Evolutionary conservation across 768 basidiomycete species (phyloP), one percentile per base, ranked within the genome.

Genomic region (Hygrocybe punicea): DNA sequence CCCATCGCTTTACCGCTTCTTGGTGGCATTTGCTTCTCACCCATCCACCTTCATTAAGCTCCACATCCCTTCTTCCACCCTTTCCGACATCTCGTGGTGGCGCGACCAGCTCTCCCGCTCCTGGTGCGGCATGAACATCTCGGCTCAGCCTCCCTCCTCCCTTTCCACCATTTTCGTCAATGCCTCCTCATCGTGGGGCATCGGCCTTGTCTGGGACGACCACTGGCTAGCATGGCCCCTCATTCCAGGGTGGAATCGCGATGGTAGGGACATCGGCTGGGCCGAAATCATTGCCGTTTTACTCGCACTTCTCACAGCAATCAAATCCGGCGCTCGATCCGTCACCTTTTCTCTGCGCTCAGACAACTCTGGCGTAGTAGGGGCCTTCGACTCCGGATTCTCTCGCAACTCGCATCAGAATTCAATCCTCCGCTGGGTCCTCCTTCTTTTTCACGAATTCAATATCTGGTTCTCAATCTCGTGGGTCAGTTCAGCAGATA

Each of bases 61-160:
- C 69, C 66, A 49, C 14, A 60, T 56, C 19, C 57, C 66, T 2
- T 24, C n/a, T 9, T 58, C 61, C 4, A n/a, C 68, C 9, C 44
- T 71, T 36, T 10, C 59, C 0, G 62, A 69, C 50, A 58, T 75
- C 16, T 45, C 51, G 17, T 75, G 71, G 73, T 75, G 73, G 74
- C 6, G 11, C 2, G 29, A 6, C 13, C 29, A 10, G 13, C 53
- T 64, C 4, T 16, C 13, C 16, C 19, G 44, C 9, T 19, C 25
- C 8, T 36, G 36, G 14, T 25, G 33, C 36, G 34, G 17, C 17
- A 40, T 57, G 35, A 46, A 34, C 7, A 53, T 65, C 10, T 16
- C 14, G 23, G 9, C 46, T 16, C 55, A 48, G 1, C 57, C 58
- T 4, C 42, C 37, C 10, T 29, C 37, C 4, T 25, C 48, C 5